Percentiles rank a stretch among this genome's conserved stretches.
phyloP scores from a whole-genome alignment of 345 rosid species.

The Cardamine chenopodiifolia region DNA sequence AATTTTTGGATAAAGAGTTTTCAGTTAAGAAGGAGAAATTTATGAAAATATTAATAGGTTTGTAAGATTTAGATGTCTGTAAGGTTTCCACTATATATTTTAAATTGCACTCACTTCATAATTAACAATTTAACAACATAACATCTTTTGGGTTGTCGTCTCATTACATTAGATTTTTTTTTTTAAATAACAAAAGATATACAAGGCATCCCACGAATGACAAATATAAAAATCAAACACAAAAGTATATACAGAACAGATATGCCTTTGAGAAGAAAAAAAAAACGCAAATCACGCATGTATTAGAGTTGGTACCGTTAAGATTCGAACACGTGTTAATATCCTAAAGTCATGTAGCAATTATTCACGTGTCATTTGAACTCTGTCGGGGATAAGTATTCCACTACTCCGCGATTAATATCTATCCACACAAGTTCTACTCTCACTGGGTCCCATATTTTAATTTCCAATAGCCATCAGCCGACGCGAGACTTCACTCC shows the following conservation, averaged over 20 bases:
- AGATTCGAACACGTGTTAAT: not conserved
- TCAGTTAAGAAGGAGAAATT: too few species aligned
- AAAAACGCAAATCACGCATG: constrained; percentile 30
- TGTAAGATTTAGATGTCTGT: too few species aligned
- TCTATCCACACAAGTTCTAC: not conserved
- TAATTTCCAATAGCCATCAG: constrained; percentile 23
- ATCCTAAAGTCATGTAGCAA: not conserved
- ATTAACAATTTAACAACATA: too few species aligned
- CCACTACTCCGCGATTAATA: not conserved
- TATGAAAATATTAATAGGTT: too few species aligned
- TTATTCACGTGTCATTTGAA: constrained; percentile 28
- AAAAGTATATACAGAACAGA: not conserved
- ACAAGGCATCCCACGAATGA: not conserved
- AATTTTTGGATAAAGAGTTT: too few species aligned
- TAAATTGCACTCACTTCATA: too few species aligned
- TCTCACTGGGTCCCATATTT: not conserved
- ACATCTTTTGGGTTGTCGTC: not conserved
- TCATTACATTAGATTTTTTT: not conserved
- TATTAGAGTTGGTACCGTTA: not conserved
- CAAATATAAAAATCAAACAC: not conserved
- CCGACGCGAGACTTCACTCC: constrained; percentile 29
- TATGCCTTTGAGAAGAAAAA: not conserved
- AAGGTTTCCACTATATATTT: too few species aligned
- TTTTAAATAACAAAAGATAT: not conserved
- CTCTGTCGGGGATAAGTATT: constrained; percentile 26